Percentiles rank a stretch among this genome's conserved stretches.
Conservation (phyloP, 768 basidiomycete genomes). For the Boletus reticuloceps region DNA sequence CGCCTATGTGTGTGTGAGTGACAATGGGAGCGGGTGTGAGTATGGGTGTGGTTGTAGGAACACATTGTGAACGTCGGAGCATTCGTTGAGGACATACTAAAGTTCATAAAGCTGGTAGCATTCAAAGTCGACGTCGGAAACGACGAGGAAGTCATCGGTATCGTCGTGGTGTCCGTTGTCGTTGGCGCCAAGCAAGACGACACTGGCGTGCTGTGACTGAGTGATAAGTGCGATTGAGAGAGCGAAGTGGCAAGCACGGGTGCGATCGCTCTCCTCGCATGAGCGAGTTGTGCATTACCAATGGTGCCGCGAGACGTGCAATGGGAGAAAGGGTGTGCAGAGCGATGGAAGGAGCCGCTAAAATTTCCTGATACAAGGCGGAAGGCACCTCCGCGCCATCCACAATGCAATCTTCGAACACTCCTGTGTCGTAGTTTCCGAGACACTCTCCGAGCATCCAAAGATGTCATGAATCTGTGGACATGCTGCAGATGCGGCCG, state of each 20-base stretch:
- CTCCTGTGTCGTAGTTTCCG: conserved; percentile 42
- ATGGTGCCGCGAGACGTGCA: conserved; percentile 57
- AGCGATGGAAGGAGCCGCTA: conserved; percentile 55
- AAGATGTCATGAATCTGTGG: conserved; percentile 57
- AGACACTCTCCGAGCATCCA: conserved; percentile 66
- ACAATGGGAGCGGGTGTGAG: background rate
- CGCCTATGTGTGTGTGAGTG: background rate
- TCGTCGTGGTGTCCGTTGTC: conserved; percentile 3
- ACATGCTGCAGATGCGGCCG: conserved; percentile 50
- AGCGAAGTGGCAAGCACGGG: conserved; percentile 2
- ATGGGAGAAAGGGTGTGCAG: conserved; percentile 54
- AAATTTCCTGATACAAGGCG: conserved; percentile 64
- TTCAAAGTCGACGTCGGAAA: background rate
- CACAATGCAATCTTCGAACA: conserved; percentile 50
- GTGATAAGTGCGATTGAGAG: background rate
- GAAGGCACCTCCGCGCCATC: conserved; percentile 55
- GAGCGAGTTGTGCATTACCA: conserved; percentile 38
- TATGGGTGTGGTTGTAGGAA: conserved; percentile 1
- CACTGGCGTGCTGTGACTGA: background rate
- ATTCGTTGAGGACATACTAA: background rate
- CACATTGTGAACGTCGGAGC: background rate
- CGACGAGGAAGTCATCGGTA: conserved; percentile 3
- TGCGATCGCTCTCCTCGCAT: conserved; percentile 28
- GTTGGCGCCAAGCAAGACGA: conserved; percentile 1
- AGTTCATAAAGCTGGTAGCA: background rate